phyloP scores from a whole-genome alignment of 208 protist species.

The Porcisia hertigi region DNA sequence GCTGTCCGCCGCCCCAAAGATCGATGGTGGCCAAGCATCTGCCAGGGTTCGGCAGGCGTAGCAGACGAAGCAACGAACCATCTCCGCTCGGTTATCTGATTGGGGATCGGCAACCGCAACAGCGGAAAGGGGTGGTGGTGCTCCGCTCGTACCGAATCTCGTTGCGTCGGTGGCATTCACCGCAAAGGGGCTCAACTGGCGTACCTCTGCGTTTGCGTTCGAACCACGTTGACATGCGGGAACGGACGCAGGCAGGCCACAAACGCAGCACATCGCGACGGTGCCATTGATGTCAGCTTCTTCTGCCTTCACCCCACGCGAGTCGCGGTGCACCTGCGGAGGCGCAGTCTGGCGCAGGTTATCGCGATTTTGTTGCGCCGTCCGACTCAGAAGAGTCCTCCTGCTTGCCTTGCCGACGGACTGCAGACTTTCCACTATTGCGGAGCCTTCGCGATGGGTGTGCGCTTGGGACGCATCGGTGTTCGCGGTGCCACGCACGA shows the following conservation, averaged over 20 bases:
- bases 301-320: not conserved
- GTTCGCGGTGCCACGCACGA: constrained; percentile 3
- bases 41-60: constrained; percentile 26
- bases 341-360: constrained; percentile 9
- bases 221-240: not conserved
- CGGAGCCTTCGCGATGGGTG: not conserved
- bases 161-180: not conserved
- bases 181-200: not conserved
- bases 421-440: not conserved
- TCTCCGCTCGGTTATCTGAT: not conserved
- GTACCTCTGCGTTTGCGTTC: not conserved
- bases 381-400: constrained; percentile 23
- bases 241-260: constrained; percentile 20
- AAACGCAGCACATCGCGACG: constrained; percentile 30
- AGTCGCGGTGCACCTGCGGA: constrained; percentile 5
- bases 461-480: not conserved
- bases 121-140: not conserved
- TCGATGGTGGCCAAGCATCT: constrained; percentile 15
- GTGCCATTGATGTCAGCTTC: not conserved
- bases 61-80: constrained; percentile 16
- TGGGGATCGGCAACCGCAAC: not conserved
- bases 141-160: no score
- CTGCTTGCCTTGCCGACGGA: not conserved
- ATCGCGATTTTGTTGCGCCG: constrained; percentile 36
- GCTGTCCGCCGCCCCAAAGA: not conserved